Evolutionary conservation across 257 asterid genomes (phyloP).

Genomic region (Lycium ferocissimum): DNA sequence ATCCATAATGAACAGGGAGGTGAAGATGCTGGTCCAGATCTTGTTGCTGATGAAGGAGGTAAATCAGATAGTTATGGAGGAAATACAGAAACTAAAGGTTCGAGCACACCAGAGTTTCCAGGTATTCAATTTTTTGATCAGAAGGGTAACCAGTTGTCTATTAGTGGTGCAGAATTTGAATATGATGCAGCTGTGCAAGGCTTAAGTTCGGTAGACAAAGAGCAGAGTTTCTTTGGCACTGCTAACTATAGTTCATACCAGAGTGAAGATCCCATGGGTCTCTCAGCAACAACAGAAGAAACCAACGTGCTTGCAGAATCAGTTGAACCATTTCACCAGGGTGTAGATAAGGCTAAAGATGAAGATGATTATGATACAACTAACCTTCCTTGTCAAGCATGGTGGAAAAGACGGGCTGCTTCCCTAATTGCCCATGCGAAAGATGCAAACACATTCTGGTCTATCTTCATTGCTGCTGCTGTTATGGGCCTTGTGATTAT

Average conservation of each 20-base stretch:
- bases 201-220: constrained; percentile 37
- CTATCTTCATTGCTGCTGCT: constrained; percentile 82
- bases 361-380: constrained; percentile 48
- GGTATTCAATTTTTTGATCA: constrained; percentile 47
- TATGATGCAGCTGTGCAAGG: constrained; percentile 33
- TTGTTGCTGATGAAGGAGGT: constrained; percentile 39
- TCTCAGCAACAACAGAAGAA: constrained; percentile 44
- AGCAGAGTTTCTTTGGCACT: constrained; percentile 45
- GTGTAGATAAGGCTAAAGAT: constrained; percentile 45
- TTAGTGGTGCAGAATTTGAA: constrained; percentile 35
- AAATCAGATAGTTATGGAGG: constrained; percentile 42
- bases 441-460: constrained; percentile 87
- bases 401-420: constrained; percentile 87
- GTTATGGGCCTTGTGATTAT: constrained; percentile 86
- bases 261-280: constrained; percentile 46
- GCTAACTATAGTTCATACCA: constrained; percentile 49
- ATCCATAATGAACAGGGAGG: constrained; percentile 44
- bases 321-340: constrained; percentile 41
- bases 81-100: constrained; percentile 35
- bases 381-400: constrained; percentile 82
- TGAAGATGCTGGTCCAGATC: constrained; percentile 41
- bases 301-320: constrained; percentile 42
- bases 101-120: constrained; percentile 45
- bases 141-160: constrained; percentile 45
- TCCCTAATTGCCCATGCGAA: constrained; percentile 72